Conservation (phyloP, 176 grass and related monocot species). For the Carex kokanica region DNA sequence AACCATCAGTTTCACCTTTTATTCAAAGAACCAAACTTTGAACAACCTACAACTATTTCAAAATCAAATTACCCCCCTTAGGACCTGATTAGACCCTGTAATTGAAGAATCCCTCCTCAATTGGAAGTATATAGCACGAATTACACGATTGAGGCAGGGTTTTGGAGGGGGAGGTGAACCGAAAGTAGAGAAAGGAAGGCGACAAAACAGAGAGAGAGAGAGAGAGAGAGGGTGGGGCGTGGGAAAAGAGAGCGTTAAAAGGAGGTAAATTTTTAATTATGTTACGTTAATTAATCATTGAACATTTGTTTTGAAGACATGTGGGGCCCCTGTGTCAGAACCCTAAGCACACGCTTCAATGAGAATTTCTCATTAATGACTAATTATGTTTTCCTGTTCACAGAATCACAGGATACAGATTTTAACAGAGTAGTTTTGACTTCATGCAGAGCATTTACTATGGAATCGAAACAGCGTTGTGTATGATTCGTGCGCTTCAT, state of each 20-base stretch:
- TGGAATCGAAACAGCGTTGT: too few species aligned
- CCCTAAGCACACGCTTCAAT: neutral
- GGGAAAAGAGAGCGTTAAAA: constrained; percentile 27
- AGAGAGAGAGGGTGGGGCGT: constrained; percentile 9
- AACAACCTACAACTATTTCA: neutral
- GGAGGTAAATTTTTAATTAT: constrained; percentile 10
- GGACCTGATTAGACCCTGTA: neutral
- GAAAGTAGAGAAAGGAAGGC: neutral
- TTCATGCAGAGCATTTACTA: too few species aligned
- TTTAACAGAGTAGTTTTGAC: too few species aligned
- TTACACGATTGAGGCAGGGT: neutral
- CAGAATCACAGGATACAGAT: too few species aligned
- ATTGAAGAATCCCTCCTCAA: neutral
- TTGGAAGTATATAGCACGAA: neutral
- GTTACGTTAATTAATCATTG: constrained; percentile 2
- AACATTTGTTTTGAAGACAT: neutral
- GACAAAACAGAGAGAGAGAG: neutral
- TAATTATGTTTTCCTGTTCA: neutral
- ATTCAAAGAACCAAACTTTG: neutral
- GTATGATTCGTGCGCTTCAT: too few species aligned
- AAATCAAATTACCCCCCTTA: neutral
- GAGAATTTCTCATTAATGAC: constrained; percentile 13
- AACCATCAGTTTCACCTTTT: neutral
- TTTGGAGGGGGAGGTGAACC: constrained; percentile 6
- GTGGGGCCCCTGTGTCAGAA: neutral